phyloP scores from a whole-genome alignment of 2,329 filamentous ascomycete genomes.

The Mycosphaerella arachidis region DNA sequence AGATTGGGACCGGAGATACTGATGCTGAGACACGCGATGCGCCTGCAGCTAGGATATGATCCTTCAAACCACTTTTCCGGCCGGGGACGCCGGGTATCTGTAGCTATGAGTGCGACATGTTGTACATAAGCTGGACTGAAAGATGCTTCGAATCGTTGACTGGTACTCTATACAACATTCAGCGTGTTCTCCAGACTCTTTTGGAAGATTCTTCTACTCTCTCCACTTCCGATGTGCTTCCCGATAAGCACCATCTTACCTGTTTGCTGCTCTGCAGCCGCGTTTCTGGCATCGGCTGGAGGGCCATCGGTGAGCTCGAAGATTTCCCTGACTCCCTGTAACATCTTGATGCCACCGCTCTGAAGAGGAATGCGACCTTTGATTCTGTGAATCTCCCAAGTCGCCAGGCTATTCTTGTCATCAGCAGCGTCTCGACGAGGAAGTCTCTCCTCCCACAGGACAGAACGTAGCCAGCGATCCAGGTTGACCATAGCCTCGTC shows the following conservation, averaged over 20 bases:
- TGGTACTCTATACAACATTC: background rate
- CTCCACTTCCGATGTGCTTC: conserved; percentile 24
- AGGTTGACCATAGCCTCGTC: conserved; percentile 57
- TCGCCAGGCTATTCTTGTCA: background rate
- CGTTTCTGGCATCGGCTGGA: conserved; percentile 2
- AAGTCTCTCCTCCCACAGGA: conserved; percentile 68
- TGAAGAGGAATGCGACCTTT: conserved; percentile 72
- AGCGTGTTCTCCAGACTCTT: conserved; percentile 20
- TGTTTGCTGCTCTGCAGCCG: conserved; percentile 1
- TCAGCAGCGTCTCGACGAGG: conserved; percentile 8
- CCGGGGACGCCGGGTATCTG: no score
- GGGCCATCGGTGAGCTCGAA: conserved; percentile 76
- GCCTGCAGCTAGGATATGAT: no score
- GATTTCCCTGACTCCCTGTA: conserved; percentile 88
- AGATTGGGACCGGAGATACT: no score
- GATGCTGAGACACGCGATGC: no score
- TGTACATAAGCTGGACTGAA: no score
- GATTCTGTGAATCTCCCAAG: conserved; percentile 78
- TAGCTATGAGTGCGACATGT: no score
- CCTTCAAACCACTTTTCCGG: no score
- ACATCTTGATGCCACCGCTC: conserved; percentile 64
- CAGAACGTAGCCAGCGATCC: conserved; percentile 74
- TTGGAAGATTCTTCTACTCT: conserved; percentile 22
- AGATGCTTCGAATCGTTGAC: no score
- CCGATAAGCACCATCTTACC: conserved; percentile 36